Conservation (phyloP, 805 yeast genomes). For the Wickerhamiella musiphila region DNA sequence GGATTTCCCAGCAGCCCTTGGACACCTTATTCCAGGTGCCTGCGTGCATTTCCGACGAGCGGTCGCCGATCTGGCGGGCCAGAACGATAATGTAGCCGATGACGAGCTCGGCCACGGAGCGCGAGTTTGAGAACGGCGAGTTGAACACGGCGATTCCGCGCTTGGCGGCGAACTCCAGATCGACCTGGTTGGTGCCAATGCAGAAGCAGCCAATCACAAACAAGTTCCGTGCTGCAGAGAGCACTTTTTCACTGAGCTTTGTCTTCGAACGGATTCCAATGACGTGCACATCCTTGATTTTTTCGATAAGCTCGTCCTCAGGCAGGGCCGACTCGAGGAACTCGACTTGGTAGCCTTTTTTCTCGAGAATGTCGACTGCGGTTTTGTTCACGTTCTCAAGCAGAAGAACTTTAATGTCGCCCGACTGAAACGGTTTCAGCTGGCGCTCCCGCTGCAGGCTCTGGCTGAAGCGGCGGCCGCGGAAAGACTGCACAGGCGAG, state of each 20-base stretch:
- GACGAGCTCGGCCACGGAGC: slow-evolving; percentile 95
- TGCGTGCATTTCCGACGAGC: slow-evolving; percentile 87
- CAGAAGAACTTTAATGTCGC: slow-evolving; percentile 79
- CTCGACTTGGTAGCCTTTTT: slow-evolving; percentile 95
- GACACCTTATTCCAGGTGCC: slow-evolving; percentile 97
- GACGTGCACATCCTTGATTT: slow-evolving; percentile 86
- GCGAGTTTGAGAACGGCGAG: slow-evolving; percentile 95
- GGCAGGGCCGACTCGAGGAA: slow-evolving; percentile 75
- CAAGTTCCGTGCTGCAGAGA: slow-evolving; percentile 75
- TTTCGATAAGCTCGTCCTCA: slow-evolving; percentile 87
- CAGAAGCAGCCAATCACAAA: slow-evolving; percentile 94
- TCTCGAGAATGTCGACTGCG: slow-evolving; percentile 67
- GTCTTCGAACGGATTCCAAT: slow-evolving; percentile 98
- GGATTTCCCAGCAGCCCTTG: slow-evolving; percentile 93
- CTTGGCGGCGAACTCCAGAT: slow-evolving; percentile 77
- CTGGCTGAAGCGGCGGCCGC: slow-evolving; percentile 12
- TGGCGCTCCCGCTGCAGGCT: slow-evolving; percentile 30
- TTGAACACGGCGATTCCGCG: slow-evolving; percentile 92
- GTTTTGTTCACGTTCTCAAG: slow-evolving; percentile 89
- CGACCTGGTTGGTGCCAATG: slow-evolving; percentile 97
- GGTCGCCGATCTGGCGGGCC: slow-evolving; percentile 93
- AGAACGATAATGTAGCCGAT: slow-evolving; percentile 86
- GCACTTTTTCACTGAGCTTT: slow-evolving; percentile 58
- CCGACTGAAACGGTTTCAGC: slow-evolving; percentile 87
- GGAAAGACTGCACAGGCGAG: too few relatives aligned